Conservation (phyloP, 169 alveolate genomes). For the Cryptosporidium tyzzeri region DNA sequence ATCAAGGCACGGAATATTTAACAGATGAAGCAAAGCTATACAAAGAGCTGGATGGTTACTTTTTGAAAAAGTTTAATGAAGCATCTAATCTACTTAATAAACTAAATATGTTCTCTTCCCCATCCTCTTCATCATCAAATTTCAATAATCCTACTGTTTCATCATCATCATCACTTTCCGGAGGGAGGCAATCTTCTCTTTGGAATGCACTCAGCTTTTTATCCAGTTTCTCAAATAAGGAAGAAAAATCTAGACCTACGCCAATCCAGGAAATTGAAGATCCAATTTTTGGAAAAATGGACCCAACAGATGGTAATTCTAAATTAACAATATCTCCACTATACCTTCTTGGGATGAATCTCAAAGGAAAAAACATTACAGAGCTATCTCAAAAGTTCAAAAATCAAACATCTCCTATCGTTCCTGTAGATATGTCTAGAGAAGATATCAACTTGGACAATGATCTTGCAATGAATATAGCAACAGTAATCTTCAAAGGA, state of each 20-base stretch:
- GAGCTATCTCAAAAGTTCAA: conserved; percentile 48
- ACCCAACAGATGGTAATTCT: neutral
- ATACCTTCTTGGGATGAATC: conserved; percentile 23
- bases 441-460: conserved; percentile 14
- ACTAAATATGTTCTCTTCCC: neutral
- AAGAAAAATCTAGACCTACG: neutral
- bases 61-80: conserved; percentile 47
- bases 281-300: conserved; percentile 7
- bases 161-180: neutral
- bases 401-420: conserved; percentile 51
- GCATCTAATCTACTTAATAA: conserved; percentile 27
- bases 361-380: conserved; percentile 40
- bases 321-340: conserved; percentile 55
- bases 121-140: neutral
- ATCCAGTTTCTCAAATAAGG: conserved; percentile 10
- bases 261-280: conserved; percentile 4
- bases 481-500: conserved; percentile 62
- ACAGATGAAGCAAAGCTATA: conserved; percentile 29
- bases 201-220: conserved; percentile 42
- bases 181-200: conserved; percentile 32
- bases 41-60: conserved; percentile 59
- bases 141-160: neutral
- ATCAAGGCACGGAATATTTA: neutral
- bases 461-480: conserved; percentile 50
- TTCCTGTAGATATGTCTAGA: conserved; percentile 28